Percentiles rank a stretch among this genome's conserved stretches.
Conservation (phyloP, 768 basidiomycete species). For the Xanthoconium stramineum region DNA sequence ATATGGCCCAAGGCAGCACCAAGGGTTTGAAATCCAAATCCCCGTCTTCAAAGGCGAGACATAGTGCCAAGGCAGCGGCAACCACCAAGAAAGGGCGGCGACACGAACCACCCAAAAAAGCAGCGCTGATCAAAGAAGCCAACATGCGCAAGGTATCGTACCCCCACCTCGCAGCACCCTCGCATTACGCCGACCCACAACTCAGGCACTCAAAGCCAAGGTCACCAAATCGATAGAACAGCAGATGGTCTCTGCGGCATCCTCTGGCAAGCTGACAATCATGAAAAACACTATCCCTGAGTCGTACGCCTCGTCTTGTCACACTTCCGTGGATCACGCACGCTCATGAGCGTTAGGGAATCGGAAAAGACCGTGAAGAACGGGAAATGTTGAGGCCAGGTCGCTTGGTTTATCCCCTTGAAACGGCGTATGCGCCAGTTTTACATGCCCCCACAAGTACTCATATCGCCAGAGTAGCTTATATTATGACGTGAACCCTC, state of each 20-base stretch:
- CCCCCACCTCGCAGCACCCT: not conserved
- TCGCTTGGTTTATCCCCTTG: not conserved
- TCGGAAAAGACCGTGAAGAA: conserved; percentile 14
- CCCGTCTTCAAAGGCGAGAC: conserved; percentile 45
- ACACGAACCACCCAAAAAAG: conserved; percentile 80
- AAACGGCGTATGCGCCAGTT: conserved; percentile 5
- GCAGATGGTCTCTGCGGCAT: conserved; percentile 88
- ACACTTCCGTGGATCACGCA: not conserved
- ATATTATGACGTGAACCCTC: not conserved
- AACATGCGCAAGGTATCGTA: conserved; percentile 67
- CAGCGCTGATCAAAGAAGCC: conserved; percentile 65
- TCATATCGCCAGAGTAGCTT: conserved; percentile 3
- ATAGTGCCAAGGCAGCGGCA: conserved; percentile 63
- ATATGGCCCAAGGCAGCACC: conserved; percentile 80
- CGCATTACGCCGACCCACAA: not conserved
- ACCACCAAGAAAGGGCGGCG: conserved; percentile 78
- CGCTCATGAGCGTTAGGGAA: conserved; percentile 17
- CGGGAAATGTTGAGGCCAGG: conserved; percentile 18
- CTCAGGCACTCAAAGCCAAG: conserved; percentile 79
- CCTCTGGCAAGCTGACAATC: conserved; percentile 85
- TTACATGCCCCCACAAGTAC: not conserved
- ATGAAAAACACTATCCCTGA: conserved; percentile 65
- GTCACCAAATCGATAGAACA: conserved; percentile 90
- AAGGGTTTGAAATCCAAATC: conserved; percentile 67
- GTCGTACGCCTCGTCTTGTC: conserved; percentile 17